A percentile compares a stretch with the other conserved stretches of the same genome.
phyloP scores from a whole-genome alignment of 176 grass and related monocot species.

The Musa troglodytarum region DNA sequence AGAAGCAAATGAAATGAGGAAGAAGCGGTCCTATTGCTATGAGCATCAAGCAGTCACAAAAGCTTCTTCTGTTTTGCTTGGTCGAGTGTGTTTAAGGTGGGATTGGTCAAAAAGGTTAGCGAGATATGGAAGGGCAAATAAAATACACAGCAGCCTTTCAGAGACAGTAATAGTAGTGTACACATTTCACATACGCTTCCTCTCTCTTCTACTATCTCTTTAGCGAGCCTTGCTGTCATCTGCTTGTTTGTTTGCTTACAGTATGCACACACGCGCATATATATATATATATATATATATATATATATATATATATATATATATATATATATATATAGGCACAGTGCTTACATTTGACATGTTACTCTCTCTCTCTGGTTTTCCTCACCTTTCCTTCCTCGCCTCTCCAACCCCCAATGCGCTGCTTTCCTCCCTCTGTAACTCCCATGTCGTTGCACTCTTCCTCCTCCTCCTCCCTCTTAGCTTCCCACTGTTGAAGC shows the following conservation, averaged over 20 bases:
- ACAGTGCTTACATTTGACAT: not conserved
- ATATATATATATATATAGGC: not conserved
- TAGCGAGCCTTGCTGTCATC: not conserved
- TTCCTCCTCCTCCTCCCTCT: not conserved
- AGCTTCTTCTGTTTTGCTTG: not conserved
- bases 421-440: constrained; percentile 5
- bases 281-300: not conserved
- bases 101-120: constrained; percentile 10
- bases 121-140: not conserved
- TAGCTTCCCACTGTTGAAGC: constrained; percentile 1
- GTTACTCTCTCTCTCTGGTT: constrained; percentile 7
- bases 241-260: constrained; percentile 7
- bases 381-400: constrained; percentile 29
- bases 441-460: not conserved
- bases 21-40: no score
- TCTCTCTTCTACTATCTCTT: not conserved
- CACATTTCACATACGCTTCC: not conserved
- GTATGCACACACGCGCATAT: no score
- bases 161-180: not conserved
- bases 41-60: no score
- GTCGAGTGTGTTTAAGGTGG: not conserved
- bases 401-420: constrained; percentile 37
- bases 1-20: no score
- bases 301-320: no score
- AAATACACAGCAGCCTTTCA: constrained; percentile 1